phyloP scores from a whole-genome alignment of 73 alveolate genomes.

The Blepharisma stoltei region DNA sequence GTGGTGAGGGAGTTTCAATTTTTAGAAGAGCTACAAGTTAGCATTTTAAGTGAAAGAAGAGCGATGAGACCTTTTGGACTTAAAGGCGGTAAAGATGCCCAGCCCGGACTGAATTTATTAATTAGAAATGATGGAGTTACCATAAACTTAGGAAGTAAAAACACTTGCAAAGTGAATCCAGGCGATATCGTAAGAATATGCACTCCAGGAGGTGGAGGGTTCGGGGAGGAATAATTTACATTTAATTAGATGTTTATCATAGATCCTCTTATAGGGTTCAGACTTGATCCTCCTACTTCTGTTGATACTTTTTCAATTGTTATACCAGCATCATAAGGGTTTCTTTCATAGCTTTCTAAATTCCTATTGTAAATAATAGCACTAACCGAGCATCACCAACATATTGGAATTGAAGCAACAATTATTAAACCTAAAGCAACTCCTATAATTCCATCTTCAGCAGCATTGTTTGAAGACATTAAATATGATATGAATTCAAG shows the following conservation, averaged over 20 bases:
- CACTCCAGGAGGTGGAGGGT: slow-evolving; percentile 93
- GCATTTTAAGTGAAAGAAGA: slow-evolving; percentile 78
- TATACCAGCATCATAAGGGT: too few species aligned
- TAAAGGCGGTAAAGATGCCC: slow-evolving; percentile 75
- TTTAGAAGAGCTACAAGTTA: slow-evolving; percentile 53
- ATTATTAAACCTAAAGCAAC: too few species aligned
- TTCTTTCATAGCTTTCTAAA: too few species aligned
- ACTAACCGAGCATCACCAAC: too few species aligned
- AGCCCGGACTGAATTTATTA: slow-evolving; percentile 67
- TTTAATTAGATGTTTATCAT: background rate
- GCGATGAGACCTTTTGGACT: slow-evolving; percentile 85
- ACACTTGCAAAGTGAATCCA: slow-evolving; percentile 44
- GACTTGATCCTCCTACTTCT: too few species aligned
- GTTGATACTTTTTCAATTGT: too few species aligned
- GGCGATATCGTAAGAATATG: slow-evolving; percentile 50
- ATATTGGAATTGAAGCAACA: too few species aligned
- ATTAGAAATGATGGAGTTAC: slow-evolving; percentile 51
- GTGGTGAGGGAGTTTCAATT: slow-evolving; percentile 77
- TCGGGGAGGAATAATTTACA: slow-evolving; percentile 44
- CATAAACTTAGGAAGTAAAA: slow-evolving; percentile 68
- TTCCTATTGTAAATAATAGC: too few species aligned
- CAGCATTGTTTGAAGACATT: too few species aligned
- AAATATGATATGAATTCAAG: too few species aligned
- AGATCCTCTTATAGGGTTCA: too few species aligned
- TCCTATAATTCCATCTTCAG: too few species aligned